Percentiles rank a stretch among this genome's conserved stretches.
phyloP scores from a whole-genome alignment of 139 green algal genomes.

The Desmodesmus armatus region DNA sequence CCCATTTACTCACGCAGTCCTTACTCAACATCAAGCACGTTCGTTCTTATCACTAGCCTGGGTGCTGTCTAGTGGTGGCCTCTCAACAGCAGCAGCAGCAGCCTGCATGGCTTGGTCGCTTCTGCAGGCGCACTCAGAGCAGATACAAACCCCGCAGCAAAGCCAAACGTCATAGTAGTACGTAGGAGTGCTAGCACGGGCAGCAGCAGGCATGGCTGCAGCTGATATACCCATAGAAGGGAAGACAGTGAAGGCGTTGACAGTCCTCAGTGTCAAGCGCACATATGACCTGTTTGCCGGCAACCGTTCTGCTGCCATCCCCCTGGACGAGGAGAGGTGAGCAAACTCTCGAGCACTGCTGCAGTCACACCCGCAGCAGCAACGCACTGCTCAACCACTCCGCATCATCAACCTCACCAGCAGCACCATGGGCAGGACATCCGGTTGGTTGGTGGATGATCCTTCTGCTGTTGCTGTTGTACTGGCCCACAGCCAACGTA shows the following conservation, averaged over 20 bases:
- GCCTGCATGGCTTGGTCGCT: too few relatives aligned
- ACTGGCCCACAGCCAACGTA: constrained; percentile 63
- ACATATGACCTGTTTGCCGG: constrained; percentile 89
- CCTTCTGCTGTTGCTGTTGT: not conserved
- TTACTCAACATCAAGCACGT: too few relatives aligned
- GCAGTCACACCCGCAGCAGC: not conserved
- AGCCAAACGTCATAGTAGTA: too few relatives aligned
- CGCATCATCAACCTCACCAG: too few relatives aligned
- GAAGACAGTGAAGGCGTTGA: constrained; percentile 84
- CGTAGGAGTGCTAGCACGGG: too few relatives aligned
- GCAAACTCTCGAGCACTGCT: constrained; percentile 2
- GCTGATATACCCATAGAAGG: constrained; percentile 64
- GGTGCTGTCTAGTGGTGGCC: too few relatives aligned
- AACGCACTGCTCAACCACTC: too few relatives aligned
- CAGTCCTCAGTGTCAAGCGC: constrained; percentile 83
- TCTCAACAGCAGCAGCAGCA: not conserved
- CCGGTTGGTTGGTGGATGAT: not conserved
- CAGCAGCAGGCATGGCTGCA: not conserved
- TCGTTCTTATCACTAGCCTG: too few relatives aligned
- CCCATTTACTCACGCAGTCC: too few relatives aligned
- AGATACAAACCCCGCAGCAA: too few relatives aligned
- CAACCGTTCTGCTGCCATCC: constrained; percentile 63
- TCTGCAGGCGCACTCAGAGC: too few relatives aligned
- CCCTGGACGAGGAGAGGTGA: constrained; percentile 73
- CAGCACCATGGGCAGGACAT: not conserved